A percentile compares a stretch with the other conserved stretches of the same genome.
Conservation (phyloP, 2,329 filamentous ascomycete genomes). For the Aspergillus neotritici region DNA sequence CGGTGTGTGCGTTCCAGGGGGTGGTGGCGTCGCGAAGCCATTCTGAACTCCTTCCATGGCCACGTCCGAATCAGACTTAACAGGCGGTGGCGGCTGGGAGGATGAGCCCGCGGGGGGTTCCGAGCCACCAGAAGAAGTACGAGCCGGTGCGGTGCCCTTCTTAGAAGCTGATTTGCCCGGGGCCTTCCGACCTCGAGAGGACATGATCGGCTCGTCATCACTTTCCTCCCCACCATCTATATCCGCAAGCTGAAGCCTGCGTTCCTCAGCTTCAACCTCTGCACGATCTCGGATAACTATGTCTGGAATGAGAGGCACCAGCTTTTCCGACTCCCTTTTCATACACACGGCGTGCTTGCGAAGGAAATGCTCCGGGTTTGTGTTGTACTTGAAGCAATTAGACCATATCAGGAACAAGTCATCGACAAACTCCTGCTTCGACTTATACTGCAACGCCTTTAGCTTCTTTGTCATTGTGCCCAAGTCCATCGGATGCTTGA, state of each 20-base stretch:
- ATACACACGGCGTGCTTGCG: constrained; percentile 92
- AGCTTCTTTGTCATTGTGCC: constrained; percentile 98
- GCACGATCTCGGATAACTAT: constrained; percentile 84
- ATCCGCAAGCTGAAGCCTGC: constrained; percentile 76
- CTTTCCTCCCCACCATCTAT: constrained; percentile 83
- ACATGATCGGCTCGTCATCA: constrained; percentile 97
- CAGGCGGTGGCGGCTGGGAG: constrained; percentile 45
- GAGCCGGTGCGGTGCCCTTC: constrained; percentile 57
- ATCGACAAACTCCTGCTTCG: constrained; percentile 88
- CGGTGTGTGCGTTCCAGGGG: constrained; percentile 71
- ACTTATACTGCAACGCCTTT: constrained; percentile 71
- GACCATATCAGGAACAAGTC: constrained; percentile 95
- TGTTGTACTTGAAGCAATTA: constrained; percentile 94
- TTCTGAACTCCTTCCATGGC: constrained; percentile 69
- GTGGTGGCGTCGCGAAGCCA: constrained; percentile 79
- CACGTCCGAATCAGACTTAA: constrained; percentile 66
- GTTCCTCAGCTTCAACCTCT: constrained; percentile 81
- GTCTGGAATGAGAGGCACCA: constrained; percentile 91
- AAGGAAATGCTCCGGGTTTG: constrained; percentile 77
- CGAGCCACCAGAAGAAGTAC: constrained; percentile 69
- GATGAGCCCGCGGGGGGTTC: constrained; percentile 62
- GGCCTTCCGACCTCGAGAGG: constrained; percentile 84
- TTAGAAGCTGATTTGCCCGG: constrained; percentile 67
- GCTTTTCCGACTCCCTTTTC: constrained; percentile 95
- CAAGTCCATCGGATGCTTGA: constrained; percentile 96